Base-by-base conservation (phyloP, 768 basidiomycete species). In the Tylopilus vinaceipallidus region DNA sequence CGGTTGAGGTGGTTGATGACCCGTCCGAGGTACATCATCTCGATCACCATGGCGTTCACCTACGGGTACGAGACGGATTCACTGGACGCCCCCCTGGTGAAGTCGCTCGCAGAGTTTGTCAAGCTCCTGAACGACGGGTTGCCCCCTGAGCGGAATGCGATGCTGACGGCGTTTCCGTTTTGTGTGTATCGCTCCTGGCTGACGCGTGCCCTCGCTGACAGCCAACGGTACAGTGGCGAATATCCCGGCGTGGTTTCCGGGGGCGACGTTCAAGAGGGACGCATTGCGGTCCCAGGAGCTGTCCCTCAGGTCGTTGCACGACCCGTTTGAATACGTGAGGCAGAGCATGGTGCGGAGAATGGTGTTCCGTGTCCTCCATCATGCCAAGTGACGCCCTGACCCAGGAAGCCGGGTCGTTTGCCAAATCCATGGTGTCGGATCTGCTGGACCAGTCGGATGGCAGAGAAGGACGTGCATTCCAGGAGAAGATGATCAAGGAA, bases 111-210 rank as follows among this genome's bases (percentile, higher is more conserved):
- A 2, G 64, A 68, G n/a, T 52, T 63, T 6, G 48, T 53, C 24
- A 53, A 50, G 6, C 23, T 66, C 27, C 26, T 66, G 10, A 66
- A 54, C 24, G 53, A 53, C 11, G 66, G 63, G 3, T 23, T 65
- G 17, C 39, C 50, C 7, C 64, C 61, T 37, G 64, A 64, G 47
- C 58, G 64, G 14, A 61, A 58, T 29, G 59, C 55, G 17, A 46
- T 67, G 45, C 64, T 66, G 4, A 51, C 64, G 3, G 55, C 59
- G 13, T 68, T 66, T 46, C 67, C 67, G n/a, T 57, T 68, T 19
- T 24, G 67, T 66, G 37, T 16, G 64, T 53, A 38, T 11, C 12
- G 44, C 45, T 47, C 29, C 19, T 41, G n/a, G 27, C 17, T 40
- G 10, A n/a, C 4, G 13, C 44, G 34, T 33, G 10, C 6, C 38